phyloP scores from a whole-genome alignment of 805 yeast genomes.

The Peterozyma toletana region DNA sequence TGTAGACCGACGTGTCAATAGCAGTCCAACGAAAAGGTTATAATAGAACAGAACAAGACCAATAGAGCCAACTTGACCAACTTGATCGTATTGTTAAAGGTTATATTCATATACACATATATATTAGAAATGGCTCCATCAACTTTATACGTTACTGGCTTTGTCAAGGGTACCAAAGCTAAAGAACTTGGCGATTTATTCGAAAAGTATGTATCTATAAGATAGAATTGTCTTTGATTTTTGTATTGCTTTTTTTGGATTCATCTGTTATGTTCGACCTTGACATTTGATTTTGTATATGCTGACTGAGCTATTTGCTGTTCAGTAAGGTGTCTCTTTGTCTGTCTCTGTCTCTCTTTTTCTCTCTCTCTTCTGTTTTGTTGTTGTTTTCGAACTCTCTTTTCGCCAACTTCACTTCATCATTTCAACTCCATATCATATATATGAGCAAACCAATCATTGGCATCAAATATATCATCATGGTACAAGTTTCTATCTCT shows the following conservation, averaged over 20 bases:
- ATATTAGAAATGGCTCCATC: slow-evolving; percentile 9
- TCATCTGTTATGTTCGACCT: slow-evolving; percentile 1
- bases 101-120: no score
- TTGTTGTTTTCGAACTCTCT: no score
- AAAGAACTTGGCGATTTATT: slow-evolving; percentile 52
- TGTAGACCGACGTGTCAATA: no score
- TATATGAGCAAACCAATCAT: no score
- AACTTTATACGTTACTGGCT: slow-evolving; percentile 27
- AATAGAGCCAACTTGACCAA: no score
- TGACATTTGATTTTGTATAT: neutral
- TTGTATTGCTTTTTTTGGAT: slow-evolving; percentile 5
- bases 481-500: neutral
- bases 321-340: neutral
- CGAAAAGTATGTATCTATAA: slow-evolving; percentile 41
- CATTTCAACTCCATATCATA: no score
- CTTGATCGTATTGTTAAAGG: no score
- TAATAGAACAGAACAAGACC: slow-evolving; percentile 8
- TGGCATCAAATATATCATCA: neutral
- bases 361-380: no score
- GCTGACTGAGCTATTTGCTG: neutral
- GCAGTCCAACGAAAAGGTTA: no score
- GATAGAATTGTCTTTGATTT: slow-evolving; percentile 4
- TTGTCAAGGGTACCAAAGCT: slow-evolving; percentile 45
- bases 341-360: neutral
- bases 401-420: no score